phyloP scores from a whole-genome alignment of 805 yeast genomes.

The Saccharomycopsis malanga region DNA sequence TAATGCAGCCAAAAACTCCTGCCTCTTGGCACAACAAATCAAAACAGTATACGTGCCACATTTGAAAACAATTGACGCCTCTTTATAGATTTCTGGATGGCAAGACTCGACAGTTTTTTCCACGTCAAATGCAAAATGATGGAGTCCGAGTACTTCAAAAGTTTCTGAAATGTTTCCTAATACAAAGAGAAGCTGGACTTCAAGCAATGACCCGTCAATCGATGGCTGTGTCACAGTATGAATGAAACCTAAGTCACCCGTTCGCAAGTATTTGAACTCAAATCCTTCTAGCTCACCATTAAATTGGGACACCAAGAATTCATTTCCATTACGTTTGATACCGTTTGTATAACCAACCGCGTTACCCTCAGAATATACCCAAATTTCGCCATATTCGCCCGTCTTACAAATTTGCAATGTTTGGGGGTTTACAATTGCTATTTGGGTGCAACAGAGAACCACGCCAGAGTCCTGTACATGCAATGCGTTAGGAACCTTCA shows the following conservation, averaged over 20 bases:
- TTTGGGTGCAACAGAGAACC: conserved; percentile 90
- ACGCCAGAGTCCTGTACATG: conserved; percentile 91
- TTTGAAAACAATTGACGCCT: conserved; percentile 59
- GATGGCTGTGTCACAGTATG: conserved; percentile 50
- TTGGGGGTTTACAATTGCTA: conserved; percentile 93
- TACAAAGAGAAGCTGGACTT: conserved; percentile 73
- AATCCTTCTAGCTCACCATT: conserved; percentile 59
- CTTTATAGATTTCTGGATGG: conserved; percentile 36
- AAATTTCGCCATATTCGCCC: conserved; percentile 95
- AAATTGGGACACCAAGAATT: conserved; percentile 45
- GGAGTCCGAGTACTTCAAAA: conserved; percentile 84
- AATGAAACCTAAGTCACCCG: conserved; percentile 92
- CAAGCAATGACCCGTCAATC: conserved; percentile 28
- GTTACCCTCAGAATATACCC: conserved; percentile 91
- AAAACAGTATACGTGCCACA: conserved; percentile 74
- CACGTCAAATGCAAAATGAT: conserved; percentile 83
- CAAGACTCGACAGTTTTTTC: conserved; percentile 57
- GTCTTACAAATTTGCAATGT: conserved; percentile 68
- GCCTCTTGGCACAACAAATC: conserved; percentile 56
- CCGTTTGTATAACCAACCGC: conserved; percentile 53
- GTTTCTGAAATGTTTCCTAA: conserved; percentile 82
- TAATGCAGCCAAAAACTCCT: conserved; percentile 54
- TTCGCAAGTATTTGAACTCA: conserved; percentile 63
- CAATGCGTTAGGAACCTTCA: conserved; percentile 59
- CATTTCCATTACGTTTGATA: conserved; percentile 28